Evolutionary conservation across 2,329 filamentous ascomycete species (phyloP).

Genomic region (Harringtonia aguacate): DNA sequence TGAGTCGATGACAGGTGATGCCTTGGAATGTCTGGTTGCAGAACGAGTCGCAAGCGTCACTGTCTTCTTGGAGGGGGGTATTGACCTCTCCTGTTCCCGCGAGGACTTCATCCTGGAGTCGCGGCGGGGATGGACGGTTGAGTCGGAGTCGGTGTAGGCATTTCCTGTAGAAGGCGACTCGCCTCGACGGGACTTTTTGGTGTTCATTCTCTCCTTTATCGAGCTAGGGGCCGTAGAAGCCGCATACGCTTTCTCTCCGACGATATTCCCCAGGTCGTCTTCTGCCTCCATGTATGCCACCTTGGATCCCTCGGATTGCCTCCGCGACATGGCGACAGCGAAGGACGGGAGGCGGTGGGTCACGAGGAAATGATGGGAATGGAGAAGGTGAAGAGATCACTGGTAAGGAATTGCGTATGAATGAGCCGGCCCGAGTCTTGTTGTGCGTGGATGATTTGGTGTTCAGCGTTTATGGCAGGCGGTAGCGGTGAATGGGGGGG

Average conservation of each 20-base stretch:
- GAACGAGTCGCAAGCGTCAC: slow-evolving; percentile 19
- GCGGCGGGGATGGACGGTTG: slow-evolving; percentile 27
- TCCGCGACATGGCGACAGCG: slow-evolving; percentile 26
- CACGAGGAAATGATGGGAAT: too few relatives aligned
- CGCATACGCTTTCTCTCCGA: slow-evolving; percentile 33
- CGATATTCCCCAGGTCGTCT: slow-evolving; percentile 34
- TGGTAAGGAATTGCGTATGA: too few relatives aligned
- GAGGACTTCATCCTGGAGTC: slow-evolving; percentile 20
- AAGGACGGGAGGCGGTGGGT: too few relatives aligned
- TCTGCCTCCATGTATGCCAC: slow-evolving; percentile 40
- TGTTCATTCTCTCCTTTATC: slow-evolving; percentile 40
- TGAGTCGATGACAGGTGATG: slow-evolving; percentile 16
- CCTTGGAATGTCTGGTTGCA: slow-evolving; percentile 23
- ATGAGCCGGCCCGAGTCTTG: too few relatives aligned
- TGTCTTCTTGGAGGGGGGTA: slow-evolving; percentile 16
- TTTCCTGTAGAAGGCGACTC: slow-evolving; percentile 25
- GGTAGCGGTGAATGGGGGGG: too few relatives aligned
- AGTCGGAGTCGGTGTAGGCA: slow-evolving; percentile 30
- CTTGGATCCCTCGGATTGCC: slow-evolving; percentile 17
- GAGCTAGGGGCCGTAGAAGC: slow-evolving; percentile 34
- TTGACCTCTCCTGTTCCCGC: slow-evolving; percentile 15
- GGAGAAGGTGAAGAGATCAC: too few relatives aligned
- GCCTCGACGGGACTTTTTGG: slow-evolving; percentile 27
- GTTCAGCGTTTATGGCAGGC: too few relatives aligned
- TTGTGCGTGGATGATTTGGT: too few relatives aligned